These are phyloP conservation scores for Diaporthe aspalathi DNA, from an alignment of 2,329 filamentous ascomycete species.

Conservation along the genomic window DNA sequence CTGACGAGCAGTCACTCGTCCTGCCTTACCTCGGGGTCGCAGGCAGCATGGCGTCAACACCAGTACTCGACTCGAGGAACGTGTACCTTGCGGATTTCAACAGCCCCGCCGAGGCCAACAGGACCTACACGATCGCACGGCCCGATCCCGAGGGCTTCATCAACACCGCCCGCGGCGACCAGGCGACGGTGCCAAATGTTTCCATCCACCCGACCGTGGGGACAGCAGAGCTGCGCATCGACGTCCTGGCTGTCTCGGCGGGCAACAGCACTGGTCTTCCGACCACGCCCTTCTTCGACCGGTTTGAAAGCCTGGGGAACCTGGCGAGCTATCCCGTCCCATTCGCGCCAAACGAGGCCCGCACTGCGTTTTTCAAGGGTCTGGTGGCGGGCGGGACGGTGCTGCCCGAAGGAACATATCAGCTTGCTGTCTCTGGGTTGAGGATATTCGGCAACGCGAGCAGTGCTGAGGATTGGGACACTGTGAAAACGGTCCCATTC, in stretches of 20 bases:
- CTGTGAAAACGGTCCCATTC: slow-evolving; percentile 23
- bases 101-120: background rate
- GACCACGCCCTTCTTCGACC: slow-evolving; percentile 15
- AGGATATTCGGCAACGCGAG: slow-evolving; percentile 43
- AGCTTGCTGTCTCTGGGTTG: slow-evolving; percentile 41
- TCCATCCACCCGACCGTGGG: background rate
- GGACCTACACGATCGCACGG: slow-evolving; percentile 34
- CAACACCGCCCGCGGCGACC: slow-evolving; percentile 20
- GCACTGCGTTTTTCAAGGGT: slow-evolving; percentile 39
- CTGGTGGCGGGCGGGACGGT: slow-evolving; percentile 41
- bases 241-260: background rate
- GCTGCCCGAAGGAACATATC: slow-evolving; percentile 43
- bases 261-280: slow-evolving; percentile 21
- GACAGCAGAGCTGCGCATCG: background rate
- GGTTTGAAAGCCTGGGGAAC: slow-evolving; percentile 2
- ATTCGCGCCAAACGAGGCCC: background rate
- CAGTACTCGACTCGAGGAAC: slow-evolving; percentile 36
- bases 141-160: slow-evolving; percentile 34
- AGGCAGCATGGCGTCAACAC: slow-evolving; percentile 43
- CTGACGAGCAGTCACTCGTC: slow-evolving; percentile 49
- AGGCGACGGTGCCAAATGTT: slow-evolving; percentile 5
- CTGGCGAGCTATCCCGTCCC: slow-evolving; percentile 1
- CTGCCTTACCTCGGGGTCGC: slow-evolving; percentile 54
- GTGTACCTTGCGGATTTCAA: slow-evolving; percentile 32
- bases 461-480: slow-evolving; percentile 43